Evolutionary conservation across 2,329 filamentous ascomycete genomes (phyloP), one percentile per base, ranked within the genome.

Genomic region (Dactylellina drechsleri): DNA sequence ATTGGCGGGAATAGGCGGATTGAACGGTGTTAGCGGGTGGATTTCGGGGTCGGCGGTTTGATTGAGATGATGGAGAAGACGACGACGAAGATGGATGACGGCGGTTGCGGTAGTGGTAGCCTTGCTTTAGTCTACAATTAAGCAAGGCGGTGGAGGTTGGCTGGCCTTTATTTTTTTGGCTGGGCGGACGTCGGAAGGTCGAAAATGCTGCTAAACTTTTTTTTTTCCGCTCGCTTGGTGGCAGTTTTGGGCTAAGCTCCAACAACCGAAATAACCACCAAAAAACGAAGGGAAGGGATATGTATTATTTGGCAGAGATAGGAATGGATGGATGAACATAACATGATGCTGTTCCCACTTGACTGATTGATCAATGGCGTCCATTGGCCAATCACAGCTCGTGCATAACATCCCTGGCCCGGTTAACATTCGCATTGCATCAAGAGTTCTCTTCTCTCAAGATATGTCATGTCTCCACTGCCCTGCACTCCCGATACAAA

Each of bases 181-280:
- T 58, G 57, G 72, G 53, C 26, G 26, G 41, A 67, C 66, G 43
- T 73, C 59, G 53, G 52, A 58, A 61, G 41, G 53, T 57, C 13
- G 20, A n/a, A 26, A 58, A 65, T 50, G 49, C 68, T 57, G 71
- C 72, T 61, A 77, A 77, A 64, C 67, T 74, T 73, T 59, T 72
- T 76, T 49, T 62, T 64, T 52, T 43, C 57, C 62, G 64, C 65
- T 54, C 54, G 47, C 71, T 65, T 67, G 26, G 26, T 28, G 26
- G 26, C 26, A 28, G 26, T 47, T 52, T 43, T 13, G 49, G 56
- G 56, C 65, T 60, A 67, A 67, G 43, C 56, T 66, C 52, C 68
- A 59, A 58, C 71, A 75, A 58, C 58, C 71, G 64, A 72, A 60
- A 36, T 62, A 15, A 23, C 26, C 43, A 59, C 58, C 70, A 56